Percentiles rank a stretch among this genome's conserved stretches.
These are phyloP conservation scores for Pascua sp. DNA, from an alignment of 1,284 basidiomycete genomes.

Conservation along the genomic window DNA sequence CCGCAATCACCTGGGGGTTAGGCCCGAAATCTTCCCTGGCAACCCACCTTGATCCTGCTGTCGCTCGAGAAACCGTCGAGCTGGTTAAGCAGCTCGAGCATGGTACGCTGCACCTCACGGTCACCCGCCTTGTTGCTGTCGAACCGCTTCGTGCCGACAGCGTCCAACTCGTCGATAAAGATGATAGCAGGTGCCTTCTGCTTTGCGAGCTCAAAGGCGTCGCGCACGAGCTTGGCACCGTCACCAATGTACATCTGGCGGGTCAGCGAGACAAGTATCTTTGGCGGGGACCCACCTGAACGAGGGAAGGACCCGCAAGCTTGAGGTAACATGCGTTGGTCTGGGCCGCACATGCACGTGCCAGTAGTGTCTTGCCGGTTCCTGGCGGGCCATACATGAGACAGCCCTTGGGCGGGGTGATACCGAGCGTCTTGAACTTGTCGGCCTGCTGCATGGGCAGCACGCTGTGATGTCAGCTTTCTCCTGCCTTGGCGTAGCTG, in stretches of 20 bases:
- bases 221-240: constrained; percentile 93
- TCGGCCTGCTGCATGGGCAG: constrained; percentile 76
- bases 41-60: constrained; percentile 81
- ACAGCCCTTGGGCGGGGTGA: constrained; percentile 72
- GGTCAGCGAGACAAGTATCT: background rate
- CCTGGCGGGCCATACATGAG: constrained; percentile 77
- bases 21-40: background rate
- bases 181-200: constrained; percentile 98
- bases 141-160: constrained; percentile 97
- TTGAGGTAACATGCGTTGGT: constrained; percentile 79
- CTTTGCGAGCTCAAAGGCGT: constrained; percentile 95
- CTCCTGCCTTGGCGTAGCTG: too few species aligned
- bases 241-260: constrained; percentile 73
- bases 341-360: constrained; percentile 72
- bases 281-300: constrained; percentile 49
- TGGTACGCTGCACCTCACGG: constrained; percentile 97
- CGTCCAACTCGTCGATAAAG: constrained; percentile 98
- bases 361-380: constrained; percentile 73
- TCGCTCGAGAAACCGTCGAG: constrained; percentile 82
- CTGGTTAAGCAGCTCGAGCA: constrained; percentile 96
- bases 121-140: constrained; percentile 97
- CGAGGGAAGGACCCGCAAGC: constrained; percentile 64
- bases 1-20: constrained; percentile 74
- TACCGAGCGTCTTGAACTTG: constrained; percentile 76
- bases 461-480: constrained; percentile 51